A percentile compares a stretch with the other conserved stretches of the same genome.
These are phyloP conservation scores for Panellus pusillus DNA, from an alignment of 768 basidiomycete genomes.

Conservation along the genomic window DNA sequence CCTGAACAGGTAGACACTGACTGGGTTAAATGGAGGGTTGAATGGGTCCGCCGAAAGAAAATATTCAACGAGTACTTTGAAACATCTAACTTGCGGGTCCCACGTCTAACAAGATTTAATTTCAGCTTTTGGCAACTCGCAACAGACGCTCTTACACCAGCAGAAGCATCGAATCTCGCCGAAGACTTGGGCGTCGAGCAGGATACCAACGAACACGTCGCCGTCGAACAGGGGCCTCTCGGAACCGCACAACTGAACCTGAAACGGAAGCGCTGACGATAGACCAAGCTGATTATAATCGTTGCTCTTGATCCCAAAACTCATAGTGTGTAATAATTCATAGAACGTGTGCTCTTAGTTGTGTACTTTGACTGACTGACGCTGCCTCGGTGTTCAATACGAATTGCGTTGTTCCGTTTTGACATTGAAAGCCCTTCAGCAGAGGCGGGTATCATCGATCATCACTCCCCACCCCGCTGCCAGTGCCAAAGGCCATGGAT, in stretches of 20 bases:
- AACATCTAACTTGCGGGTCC: neutral
- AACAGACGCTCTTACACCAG: conserved; percentile 65
- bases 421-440: too few species aligned
- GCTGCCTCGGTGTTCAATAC: neutral
- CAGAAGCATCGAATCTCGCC: conserved; percentile 60
- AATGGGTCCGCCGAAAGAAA: conserved; percentile 79
- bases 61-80: conserved; percentile 63
- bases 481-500: too few species aligned
- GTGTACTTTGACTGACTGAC: conserved; percentile 2
- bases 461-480: too few species aligned
- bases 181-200: conserved; percentile 83
- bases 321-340: conserved; percentile 2
- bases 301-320: neutral
- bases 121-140: conserved; percentile 74
- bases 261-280: conserved; percentile 52
- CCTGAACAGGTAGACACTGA: too few species aligned
- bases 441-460: too few species aligned
- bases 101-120: neutral
- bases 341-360: neutral
- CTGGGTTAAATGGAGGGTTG: conserved; percentile 76
- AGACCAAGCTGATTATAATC: neutral
- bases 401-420: too few species aligned
- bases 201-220: conserved; percentile 70
- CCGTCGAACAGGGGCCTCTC: conserved; percentile 63
- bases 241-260: conserved; percentile 42